Evolutionary conservation across 2,329 filamentous ascomycete species (phyloP).

Genomic region (Fusarium sp.): DNA sequence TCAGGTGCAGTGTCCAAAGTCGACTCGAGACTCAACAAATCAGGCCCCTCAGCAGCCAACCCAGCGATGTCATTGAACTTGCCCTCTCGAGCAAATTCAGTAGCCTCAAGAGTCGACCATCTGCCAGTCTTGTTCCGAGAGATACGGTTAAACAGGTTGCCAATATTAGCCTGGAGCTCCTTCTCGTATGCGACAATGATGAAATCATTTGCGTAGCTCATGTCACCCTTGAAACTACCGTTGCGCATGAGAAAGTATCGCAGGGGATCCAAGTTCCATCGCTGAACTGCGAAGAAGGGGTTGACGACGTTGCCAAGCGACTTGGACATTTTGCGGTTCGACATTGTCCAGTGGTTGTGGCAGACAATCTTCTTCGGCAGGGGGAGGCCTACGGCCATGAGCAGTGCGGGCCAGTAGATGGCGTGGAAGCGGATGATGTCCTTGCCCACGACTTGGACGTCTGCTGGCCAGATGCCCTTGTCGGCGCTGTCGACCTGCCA

Average conservation of each 20-base stretch:
- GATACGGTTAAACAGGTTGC: constrained; percentile 82
- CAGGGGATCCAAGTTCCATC: constrained; percentile 89
- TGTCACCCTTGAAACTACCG: constrained; percentile 81
- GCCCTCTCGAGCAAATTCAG: constrained; percentile 52
- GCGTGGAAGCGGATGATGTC: constrained; percentile 97
- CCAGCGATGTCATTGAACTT: constrained; percentile 31
- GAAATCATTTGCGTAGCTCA: constrained; percentile 84
- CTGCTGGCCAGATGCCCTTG: constrained; percentile 83
- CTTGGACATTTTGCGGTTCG: constrained; percentile 95
- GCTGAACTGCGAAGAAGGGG: constrained; percentile 89
- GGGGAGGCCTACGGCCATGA: constrained; percentile 87
- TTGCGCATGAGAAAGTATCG: constrained; percentile 89
- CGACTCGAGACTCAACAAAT: constrained; percentile 45
- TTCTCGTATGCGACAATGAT: constrained; percentile 85
- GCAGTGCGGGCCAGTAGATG: constrained; percentile 97
- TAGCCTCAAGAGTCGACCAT: constrained; percentile 75
- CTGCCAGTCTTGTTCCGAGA: constrained; percentile 67
- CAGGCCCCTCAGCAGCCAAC: neutral
- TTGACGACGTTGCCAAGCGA: constrained; percentile 95
- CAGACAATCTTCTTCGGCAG: constrained; percentile 84
- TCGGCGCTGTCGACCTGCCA: constrained; percentile 75
- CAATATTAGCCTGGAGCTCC: constrained; percentile 79
- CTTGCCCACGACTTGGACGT: constrained; percentile 94
- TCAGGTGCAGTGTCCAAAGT: constrained; percentile 42
- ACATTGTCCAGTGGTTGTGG: constrained; percentile 96